Conservation (phyloP, 75 land plant genomes). For the Chamaecyparis obtusa region DNA sequence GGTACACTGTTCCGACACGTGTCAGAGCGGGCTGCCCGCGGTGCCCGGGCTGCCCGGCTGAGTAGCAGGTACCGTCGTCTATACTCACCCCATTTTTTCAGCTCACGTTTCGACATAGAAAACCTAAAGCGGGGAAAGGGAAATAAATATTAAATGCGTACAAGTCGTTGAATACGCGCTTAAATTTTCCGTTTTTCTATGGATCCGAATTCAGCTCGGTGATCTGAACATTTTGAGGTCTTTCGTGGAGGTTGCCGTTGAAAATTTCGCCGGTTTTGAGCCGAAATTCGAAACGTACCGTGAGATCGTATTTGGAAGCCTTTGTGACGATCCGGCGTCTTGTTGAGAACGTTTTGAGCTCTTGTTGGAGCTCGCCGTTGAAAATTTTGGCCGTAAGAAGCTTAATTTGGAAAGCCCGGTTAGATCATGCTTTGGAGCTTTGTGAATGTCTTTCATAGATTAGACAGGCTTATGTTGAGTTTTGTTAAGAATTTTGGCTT, state of each 20-base stretch:
- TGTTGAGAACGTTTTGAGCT: background rate
- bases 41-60: slow-evolving; percentile 1
- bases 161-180: background rate
- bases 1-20: background rate
- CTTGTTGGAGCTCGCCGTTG: background rate
- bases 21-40: background rate
- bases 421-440: background rate
- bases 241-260: background rate
- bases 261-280: background rate
- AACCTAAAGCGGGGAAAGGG: background rate
- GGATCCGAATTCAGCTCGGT: background rate
- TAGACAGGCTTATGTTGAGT: background rate
- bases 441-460: background rate
- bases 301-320: background rate
- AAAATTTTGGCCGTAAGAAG: background rate
- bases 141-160: background rate
- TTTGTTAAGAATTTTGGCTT: background rate
- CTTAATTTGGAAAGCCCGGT: background rate
- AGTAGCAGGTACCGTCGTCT: background rate
- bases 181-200: background rate
- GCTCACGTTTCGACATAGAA: slow-evolving; percentile 1
- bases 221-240: background rate
- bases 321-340: background rate
- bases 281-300: background rate
- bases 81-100: background rate